phyloP scores from a whole-genome alignment of 2,329 filamentous ascomycete genomes.

The Salinomyces thailandicus region DNA sequence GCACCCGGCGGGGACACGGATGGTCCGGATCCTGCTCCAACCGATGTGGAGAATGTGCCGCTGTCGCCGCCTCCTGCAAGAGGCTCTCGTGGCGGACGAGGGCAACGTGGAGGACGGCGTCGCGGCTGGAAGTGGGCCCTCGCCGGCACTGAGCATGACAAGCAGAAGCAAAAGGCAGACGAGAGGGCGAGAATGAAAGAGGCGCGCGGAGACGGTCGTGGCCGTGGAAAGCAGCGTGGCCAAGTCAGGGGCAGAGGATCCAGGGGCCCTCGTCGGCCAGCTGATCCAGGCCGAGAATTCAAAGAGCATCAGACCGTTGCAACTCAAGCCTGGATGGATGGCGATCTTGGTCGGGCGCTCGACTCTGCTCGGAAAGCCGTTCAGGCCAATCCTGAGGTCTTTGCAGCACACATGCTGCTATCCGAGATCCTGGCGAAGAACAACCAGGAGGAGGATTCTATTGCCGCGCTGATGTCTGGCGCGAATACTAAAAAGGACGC shows the following conservation, averaged over 20 bases:
- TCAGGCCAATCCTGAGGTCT: constrained; percentile 51
- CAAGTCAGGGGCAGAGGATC: constrained; percentile 16
- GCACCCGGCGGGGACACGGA: neutral
- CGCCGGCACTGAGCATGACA: constrained; percentile 20
- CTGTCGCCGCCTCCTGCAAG: neutral
- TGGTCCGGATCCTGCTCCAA: neutral
- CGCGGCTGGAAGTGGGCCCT: constrained; percentile 20
- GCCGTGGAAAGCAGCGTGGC: no score
- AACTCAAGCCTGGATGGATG: constrained; percentile 55
- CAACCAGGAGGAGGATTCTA: constrained; percentile 46
- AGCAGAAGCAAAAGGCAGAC: constrained; percentile 3
- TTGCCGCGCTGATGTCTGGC: constrained; percentile 47
- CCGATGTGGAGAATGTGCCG: no score
- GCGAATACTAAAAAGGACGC: constrained; percentile 48
- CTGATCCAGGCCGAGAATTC: constrained; percentile 61
- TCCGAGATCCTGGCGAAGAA: constrained; percentile 48
- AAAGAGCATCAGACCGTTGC: constrained; percentile 57
- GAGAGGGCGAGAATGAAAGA: neutral
- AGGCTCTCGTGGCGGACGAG: neutral
- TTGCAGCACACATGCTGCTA: constrained; percentile 49
- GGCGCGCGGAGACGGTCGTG: neutral
- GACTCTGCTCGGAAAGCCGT: constrained; percentile 42
- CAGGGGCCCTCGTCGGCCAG: constrained; percentile 39
- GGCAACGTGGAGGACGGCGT: neutral
- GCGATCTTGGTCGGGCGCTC: constrained; percentile 50